A percentile compares a stretch with the other conserved stretches of the same genome.
Evolutionary conservation across 768 basidiomycete genomes (phyloP).

Genomic region (Boletus tomentosulus): DNA sequence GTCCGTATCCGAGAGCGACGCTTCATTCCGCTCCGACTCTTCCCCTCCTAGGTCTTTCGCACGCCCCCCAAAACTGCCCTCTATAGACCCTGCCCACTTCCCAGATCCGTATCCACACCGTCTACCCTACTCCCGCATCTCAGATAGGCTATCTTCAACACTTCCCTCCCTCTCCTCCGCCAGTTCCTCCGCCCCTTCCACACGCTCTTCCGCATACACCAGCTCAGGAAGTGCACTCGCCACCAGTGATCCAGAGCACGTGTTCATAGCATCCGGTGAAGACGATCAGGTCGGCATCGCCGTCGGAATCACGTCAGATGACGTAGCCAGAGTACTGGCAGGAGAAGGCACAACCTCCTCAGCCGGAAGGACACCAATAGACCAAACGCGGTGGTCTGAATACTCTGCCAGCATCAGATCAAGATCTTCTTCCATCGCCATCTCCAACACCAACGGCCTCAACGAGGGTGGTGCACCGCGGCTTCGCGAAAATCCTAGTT

Average conservation of each 20-base stretch:
- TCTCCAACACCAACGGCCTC: slow-evolving; percentile 37
- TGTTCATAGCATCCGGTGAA: slow-evolving; percentile 58
- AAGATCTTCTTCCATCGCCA: slow-evolving; percentile 63
- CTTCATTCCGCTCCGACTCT: slow-evolving; percentile 35
- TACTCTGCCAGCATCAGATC: slow-evolving; percentile 63
- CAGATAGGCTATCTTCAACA: slow-evolving; percentile 33
- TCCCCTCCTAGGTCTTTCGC: slow-evolving; percentile 35
- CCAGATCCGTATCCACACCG: slow-evolving; percentile 71
- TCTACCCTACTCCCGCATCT: slow-evolving; percentile 39
- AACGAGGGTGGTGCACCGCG: slow-evolving; percentile 42
- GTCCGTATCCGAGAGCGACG: slow-evolving; percentile 39
- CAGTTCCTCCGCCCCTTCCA: slow-evolving; percentile 66
- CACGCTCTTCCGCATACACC: slow-evolving; percentile 75
- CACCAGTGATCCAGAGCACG: slow-evolving; percentile 59
- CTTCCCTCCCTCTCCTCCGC: slow-evolving; percentile 65
- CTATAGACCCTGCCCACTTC: slow-evolving; percentile 61
- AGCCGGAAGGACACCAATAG: slow-evolving; percentile 49
- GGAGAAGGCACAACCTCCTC: slow-evolving; percentile 45
- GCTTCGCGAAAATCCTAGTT: slow-evolving; percentile 64
- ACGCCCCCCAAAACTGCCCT: slow-evolving; percentile 41
- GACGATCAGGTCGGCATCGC: slow-evolving; percentile 51
- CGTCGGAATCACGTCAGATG: slow-evolving; percentile 63
- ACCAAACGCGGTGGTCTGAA: slow-evolving; percentile 73
- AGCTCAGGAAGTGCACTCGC: slow-evolving; percentile 60
- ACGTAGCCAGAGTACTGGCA: slow-evolving; percentile 56